Conservation (phyloP, 805 yeast species). For the Pichia paraexigua region DNA sequence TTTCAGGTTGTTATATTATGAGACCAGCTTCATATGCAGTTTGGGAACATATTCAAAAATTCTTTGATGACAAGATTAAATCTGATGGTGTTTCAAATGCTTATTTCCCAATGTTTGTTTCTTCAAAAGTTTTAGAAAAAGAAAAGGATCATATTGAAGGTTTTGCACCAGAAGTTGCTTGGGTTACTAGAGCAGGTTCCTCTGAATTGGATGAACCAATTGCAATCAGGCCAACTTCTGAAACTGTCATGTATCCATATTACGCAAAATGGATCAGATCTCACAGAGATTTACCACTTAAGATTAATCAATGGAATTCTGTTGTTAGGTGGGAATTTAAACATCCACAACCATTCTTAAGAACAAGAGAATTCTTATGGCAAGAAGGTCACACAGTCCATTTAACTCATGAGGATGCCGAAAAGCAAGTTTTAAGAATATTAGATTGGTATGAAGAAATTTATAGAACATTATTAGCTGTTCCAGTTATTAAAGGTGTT, state of each 20-base stretch:
- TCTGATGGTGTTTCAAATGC: slow-evolving; percentile 87
- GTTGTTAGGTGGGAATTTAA: slow-evolving; percentile 99
- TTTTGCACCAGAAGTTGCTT: slow-evolving; percentile 99
- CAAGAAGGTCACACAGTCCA: slow-evolving; percentile 99
- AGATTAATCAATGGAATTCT: slow-evolving; percentile 98
- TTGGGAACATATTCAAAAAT: slow-evolving; percentile 91
- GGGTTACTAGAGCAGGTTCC: slow-evolving; percentile 96
- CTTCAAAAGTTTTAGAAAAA: slow-evolving; percentile 84
- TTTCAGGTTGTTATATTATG: slow-evolving; percentile 95
- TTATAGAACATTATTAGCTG: slow-evolving; percentile 90
- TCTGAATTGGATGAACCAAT: slow-evolving; percentile 96
- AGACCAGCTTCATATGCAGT: slow-evolving; percentile 91
- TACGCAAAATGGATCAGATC: slow-evolving; percentile 98
- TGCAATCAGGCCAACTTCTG: slow-evolving; percentile 98
- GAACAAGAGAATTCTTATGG: slow-evolving; percentile 99
- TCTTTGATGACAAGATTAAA: slow-evolving; percentile 78
- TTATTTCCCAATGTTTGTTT: slow-evolving; percentile 98
- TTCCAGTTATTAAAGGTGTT: slow-evolving; percentile 90
- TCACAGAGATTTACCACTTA: slow-evolving; percentile 94
- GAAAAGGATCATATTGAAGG: slow-evolving; percentile 99
- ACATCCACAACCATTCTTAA: slow-evolving; percentile 97
- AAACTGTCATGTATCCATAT: slow-evolving; percentile 99
- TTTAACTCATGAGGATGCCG: slow-evolving; percentile 74
- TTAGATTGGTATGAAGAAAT: slow-evolving; percentile 78
- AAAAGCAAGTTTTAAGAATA: slow-evolving; percentile 75